Evolutionary conservation across 257 asterid genomes (phyloP), one percentile per base, ranked within the genome.

Genomic region (Linaria vulgaris): DNA sequence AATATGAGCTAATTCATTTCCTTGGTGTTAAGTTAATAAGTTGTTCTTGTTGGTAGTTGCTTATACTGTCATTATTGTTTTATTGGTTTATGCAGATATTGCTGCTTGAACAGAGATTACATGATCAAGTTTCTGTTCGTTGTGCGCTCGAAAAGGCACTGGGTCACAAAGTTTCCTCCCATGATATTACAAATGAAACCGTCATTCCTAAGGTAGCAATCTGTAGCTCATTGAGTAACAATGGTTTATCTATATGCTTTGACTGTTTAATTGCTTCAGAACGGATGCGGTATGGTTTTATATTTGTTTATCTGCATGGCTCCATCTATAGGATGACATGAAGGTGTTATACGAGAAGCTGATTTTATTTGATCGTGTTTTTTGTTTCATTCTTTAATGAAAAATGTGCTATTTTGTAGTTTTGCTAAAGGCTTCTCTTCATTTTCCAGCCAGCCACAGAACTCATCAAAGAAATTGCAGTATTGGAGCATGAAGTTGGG

Each of bases 71-170:
- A 38, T 48, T 6, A 7, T 12, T 21, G 9, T 23, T 15, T 14
- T 56, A 27, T 50, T 14, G 7, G 43, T 50, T 14, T n/a, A 6
- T 53, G 46, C 79, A 86, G 88, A 83, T 86, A 70, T 61, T 80
- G 68, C 82, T 72, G 66, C 83, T 86, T 12, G 91, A 86, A 73
- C 76, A 77, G 79, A 77, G 82, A 67, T 78, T 82, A 66, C 86
- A 76, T 27, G 83, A 80, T 56, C 89, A 86, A 77, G 82, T 81
- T 24, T 68, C 83, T 3, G 84, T 84, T 68, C 82, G 86, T 20
- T 74, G 85, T 60, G 80, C 78, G 53, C 77, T 83, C 13, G 91
- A 83, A 75, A 81, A 72, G 50, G 87, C 85, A 64, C 67, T 83
- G 72, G 91, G 88, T 68, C 70, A 75, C 59, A 71, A 67, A 66